phyloP scores from a whole-genome alignment of 1,139 yeast genomes.

The Nakaseomyces bracarensis region DNA sequence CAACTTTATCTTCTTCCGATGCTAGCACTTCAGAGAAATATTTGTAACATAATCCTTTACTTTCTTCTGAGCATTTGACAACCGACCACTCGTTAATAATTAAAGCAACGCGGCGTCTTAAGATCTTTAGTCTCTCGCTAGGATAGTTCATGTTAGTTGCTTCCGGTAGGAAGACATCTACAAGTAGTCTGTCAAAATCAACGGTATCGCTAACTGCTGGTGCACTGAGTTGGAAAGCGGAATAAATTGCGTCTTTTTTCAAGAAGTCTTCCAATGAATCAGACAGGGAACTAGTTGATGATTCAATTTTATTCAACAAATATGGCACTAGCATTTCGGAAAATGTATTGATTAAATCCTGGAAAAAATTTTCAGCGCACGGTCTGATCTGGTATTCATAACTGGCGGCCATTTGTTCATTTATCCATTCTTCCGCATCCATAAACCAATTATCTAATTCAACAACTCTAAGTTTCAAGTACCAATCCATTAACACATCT shows the following conservation, averaged over 20 bases:
- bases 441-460: constrained; percentile 75
- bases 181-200: constrained; percentile 54
- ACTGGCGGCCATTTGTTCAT: constrained; percentile 65
- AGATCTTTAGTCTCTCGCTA: constrained; percentile 40
- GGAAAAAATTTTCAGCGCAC: constrained; percentile 80
- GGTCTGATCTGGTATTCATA: constrained; percentile 84
- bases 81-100: constrained; percentile 76
- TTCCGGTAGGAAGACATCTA: constrained; percentile 58
- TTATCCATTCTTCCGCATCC: constrained; percentile 91
- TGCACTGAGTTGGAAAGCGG: constrained; percentile 75
- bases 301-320: constrained; percentile 55
- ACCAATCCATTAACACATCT: constrained; percentile 61
- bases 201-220: constrained; percentile 55
- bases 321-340: constrained; percentile 54
- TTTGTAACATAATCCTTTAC: constrained; percentile 52
- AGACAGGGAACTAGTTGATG: constrained; percentile 30
- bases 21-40: constrained; percentile 37
- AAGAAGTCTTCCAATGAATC: constrained; percentile 45
- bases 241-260: constrained; percentile 68
- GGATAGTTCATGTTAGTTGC: constrained; percentile 31
- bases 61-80: constrained; percentile 52
- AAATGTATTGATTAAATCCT: constrained; percentile 60
- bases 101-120: constrained; percentile 68
- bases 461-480: constrained; percentile 59
- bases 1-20: constrained; percentile 59